phyloP scores from a whole-genome alignment of 345 rosid genomes.

The Punica granatum region DNA sequence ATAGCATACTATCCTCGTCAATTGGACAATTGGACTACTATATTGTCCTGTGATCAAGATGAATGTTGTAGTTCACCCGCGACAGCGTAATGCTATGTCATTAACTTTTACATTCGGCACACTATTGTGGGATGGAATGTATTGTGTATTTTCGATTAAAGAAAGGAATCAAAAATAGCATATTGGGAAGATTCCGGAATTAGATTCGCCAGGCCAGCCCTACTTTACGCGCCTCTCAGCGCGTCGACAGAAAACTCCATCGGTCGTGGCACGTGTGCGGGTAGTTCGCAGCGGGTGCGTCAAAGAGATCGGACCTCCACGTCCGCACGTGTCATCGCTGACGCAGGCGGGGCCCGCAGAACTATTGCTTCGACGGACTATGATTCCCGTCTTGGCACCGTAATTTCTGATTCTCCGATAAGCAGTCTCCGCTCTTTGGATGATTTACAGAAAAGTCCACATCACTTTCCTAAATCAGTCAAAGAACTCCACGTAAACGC shows the following conservation, averaged over 20 bases:
- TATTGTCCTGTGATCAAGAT: too few species aligned
- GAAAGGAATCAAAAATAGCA: not conserved
- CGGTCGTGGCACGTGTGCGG: constrained; percentile 1
- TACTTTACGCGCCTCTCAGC: not conserved
- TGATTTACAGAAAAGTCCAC: too few species aligned
- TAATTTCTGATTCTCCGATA: not conserved
- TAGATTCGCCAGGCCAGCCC: constrained; percentile 4
- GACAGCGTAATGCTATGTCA: too few species aligned
- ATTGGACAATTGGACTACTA: too few species aligned
- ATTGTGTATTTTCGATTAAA: not conserved
- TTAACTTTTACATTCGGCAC: too few species aligned
- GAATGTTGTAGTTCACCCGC: too few species aligned
- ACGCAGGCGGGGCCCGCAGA: not conserved
- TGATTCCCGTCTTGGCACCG: not conserved
- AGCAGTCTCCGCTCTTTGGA: not conserved
- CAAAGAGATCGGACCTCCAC: not conserved
- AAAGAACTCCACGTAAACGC: too few species aligned
- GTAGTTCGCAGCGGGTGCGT: not conserved
- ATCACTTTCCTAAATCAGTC: too few species aligned
- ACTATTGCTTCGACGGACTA: not conserved
- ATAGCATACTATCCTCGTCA: too few species aligned
- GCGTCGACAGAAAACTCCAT: not conserved
- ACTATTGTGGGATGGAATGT: too few species aligned
- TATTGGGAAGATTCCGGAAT: not conserved
- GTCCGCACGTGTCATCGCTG: constrained; percentile 1